Conservation (phyloP, 495 filamentous ascomycete species). For the Xylaria sp. region DNA sequence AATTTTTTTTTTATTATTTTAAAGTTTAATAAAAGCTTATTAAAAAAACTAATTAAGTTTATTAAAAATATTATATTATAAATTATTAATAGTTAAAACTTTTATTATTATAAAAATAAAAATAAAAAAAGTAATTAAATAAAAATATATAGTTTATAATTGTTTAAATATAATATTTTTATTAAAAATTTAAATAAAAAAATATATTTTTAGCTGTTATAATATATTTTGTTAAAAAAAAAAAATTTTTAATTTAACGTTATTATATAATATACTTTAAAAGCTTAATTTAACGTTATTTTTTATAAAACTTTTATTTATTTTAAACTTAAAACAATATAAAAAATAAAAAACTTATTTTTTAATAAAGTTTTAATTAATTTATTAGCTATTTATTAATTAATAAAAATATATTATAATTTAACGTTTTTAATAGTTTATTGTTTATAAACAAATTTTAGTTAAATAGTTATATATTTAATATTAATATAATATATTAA, state of each 20-base stretch:
- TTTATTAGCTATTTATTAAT: not conserved
- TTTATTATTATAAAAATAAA: not conserved
- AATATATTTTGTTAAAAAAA: not conserved
- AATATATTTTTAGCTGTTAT: no score
- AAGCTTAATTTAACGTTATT: not conserved
- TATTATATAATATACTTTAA: not conserved
- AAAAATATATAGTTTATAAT: not conserved
- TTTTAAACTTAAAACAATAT: not conserved
- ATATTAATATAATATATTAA: no score
- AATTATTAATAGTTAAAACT: slow-evolving; percentile 10
- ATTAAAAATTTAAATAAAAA: no score
- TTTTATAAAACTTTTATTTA: not conserved
- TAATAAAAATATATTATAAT: not conserved
- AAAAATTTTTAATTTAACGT: not conserved
- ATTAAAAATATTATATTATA: not conserved
- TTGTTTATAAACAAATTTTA: not conserved
- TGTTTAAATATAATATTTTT: not conserved
- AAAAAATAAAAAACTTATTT: not conserved
- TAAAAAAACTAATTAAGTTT: slow-evolving; percentile 12
- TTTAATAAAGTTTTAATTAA: not conserved
- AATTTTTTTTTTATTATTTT: not conserved
- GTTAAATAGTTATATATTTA: not conserved
- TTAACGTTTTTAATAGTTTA: not conserved
- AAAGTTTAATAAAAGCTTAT: not conserved
- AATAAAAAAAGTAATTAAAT: not conserved